phyloP scores from a whole-genome alignment of 108 stramenopile genomes.

The Cyclotella sp. region DNA sequence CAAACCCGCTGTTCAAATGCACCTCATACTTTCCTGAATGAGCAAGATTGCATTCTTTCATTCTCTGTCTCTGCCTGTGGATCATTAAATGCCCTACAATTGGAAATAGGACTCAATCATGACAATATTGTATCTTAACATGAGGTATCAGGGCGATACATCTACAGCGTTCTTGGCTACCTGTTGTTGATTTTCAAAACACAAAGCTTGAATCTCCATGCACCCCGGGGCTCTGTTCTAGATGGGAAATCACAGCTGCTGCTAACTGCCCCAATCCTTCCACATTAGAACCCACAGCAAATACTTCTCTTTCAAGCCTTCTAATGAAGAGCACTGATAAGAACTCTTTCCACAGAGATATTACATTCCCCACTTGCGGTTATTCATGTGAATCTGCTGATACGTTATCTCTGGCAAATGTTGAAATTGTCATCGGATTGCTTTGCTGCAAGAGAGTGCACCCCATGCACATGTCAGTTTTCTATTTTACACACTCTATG shows the following conservation, averaged over 20 bases:
- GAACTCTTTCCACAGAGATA: slow-evolving; percentile 37
- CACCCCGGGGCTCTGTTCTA: slow-evolving; percentile 37
- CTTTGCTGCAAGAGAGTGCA: slow-evolving; percentile 45
- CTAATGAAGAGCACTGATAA: slow-evolving; percentile 23
- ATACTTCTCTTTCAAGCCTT: slow-evolving; percentile 33
- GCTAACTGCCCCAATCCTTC: slow-evolving; percentile 30
- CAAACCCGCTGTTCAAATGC: slow-evolving; percentile 47
- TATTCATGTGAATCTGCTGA: slow-evolving; percentile 23
- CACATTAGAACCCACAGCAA: slow-evolving; percentile 26
- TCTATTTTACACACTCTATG: slow-evolving; percentile 47
- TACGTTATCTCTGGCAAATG: slow-evolving; percentile 18
- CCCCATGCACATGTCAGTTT: slow-evolving; percentile 49
- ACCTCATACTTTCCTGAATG: slow-evolving; percentile 57
- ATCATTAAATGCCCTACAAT: slow-evolving; percentile 21
- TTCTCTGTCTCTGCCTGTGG: slow-evolving; percentile 30
- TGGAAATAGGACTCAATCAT: slow-evolving; percentile 28
- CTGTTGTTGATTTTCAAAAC: slow-evolving; percentile 26
- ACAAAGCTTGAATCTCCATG: slow-evolving; percentile 39
- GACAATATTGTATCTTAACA: slow-evolving; percentile 26
- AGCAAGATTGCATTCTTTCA: slow-evolving; percentile 43
- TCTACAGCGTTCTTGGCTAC: slow-evolving; percentile 41
- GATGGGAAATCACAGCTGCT: slow-evolving; percentile 51
- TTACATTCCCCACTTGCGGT: slow-evolving; percentile 32
- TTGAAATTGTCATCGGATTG: slow-evolving; percentile 26
- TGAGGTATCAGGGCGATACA: slow-evolving; percentile 36